Base-by-base conservation (phyloP, 2,329 filamentous ascomycete species). In the Aotearoamyces nothofagi region DNA sequence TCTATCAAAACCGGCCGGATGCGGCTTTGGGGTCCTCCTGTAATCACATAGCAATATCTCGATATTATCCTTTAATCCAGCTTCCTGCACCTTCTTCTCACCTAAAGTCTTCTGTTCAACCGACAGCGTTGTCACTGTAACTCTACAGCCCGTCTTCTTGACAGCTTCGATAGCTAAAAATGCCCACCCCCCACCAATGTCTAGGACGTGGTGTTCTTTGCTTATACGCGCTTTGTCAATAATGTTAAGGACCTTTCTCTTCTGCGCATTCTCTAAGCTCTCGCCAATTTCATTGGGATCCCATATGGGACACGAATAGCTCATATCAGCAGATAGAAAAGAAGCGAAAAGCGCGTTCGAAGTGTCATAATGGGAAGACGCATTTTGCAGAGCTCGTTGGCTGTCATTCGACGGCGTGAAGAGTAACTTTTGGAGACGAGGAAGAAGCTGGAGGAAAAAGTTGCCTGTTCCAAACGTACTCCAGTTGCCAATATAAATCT, bases 331-430 rank as follows among this genome's bases (percentile, higher is more conserved):
- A 0, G 69, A 77, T 17, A 79, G 57, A 37, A 79, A 79, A 0
- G 72, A 69, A 5, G 71, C 68, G 39, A 80, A 79, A 66, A 79
- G 75, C 31, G 69, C 66, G 43, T 80, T 80, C 38, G 68, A 73
- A 37, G 79, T 76, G 41, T 81, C 76, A 45, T 81, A 81, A 39
- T 81, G 77, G 4, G 73, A n/a, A n/a, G n/a, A n/a, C n/a, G n/a
- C n/a, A n/a, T n/a, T n/a, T n/a, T n/a, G n/a, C n/a, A n/a, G n/a
- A n/a, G n/a, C n/a, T n/a, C n/a, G n/a, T n/a, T n/a, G n/a, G n/a
- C n/a, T n/a, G n/a, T n/a, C n/a, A n/a, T n/a, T n/a, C n/a, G n/a
- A n/a, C n/a, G n/a, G n/a, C n/a, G n/a, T n/a, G n/a, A n/a, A n/a
- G n/a, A n/a, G n/a, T n/a, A n/a, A n/a, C n/a, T n/a, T n/a, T n/a